Evolutionary conservation across 2,329 filamentous ascomycete genomes (phyloP).

Genomic region (Aspergillus neotritici): DNA sequence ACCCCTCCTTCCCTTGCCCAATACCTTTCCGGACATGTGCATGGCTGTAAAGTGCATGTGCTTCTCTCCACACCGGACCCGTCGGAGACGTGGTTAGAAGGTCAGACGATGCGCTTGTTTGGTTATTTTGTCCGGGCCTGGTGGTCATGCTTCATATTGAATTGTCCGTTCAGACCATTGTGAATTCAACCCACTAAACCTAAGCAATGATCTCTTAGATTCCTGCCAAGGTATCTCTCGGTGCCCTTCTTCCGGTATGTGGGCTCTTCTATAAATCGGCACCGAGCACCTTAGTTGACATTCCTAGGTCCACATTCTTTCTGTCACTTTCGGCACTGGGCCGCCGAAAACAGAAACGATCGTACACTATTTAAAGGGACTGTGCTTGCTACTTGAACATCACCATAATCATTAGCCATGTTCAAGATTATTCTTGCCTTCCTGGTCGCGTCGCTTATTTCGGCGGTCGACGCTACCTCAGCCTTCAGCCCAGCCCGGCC

Average conservation of each 20-base stretch:
- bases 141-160: constrained; percentile 8
- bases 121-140: not conserved
- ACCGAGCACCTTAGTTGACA: constrained; percentile 27
- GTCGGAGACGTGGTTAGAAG: constrained; percentile 4
- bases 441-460: constrained; percentile 20
- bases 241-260: constrained; percentile 13
- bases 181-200: constrained; percentile 2
- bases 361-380: constrained; percentile 5
- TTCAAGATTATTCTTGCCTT: constrained; percentile 18
- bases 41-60: constrained; percentile 9
- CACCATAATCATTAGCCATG: constrained; percentile 24
- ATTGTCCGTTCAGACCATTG: constrained; percentile 4
- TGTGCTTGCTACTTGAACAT: constrained; percentile 18
- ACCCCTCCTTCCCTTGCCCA: too few species aligned
- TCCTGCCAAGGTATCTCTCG: constrained; percentile 7
- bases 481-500: constrained; percentile 60
- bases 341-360: constrained; percentile 11
- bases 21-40: not conserved
- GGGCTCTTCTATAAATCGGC: constrained; percentile 23
- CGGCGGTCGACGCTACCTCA: constrained; percentile 35
- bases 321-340: constrained; percentile 6
- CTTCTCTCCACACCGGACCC: not conserved
- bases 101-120: constrained; percentile 16
- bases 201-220: constrained; percentile 1
- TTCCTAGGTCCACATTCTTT: constrained; percentile 18